phyloP scores from a whole-genome alignment of 2,329 filamentous ascomycete genomes.

The Trichoderma sp. region DNA sequence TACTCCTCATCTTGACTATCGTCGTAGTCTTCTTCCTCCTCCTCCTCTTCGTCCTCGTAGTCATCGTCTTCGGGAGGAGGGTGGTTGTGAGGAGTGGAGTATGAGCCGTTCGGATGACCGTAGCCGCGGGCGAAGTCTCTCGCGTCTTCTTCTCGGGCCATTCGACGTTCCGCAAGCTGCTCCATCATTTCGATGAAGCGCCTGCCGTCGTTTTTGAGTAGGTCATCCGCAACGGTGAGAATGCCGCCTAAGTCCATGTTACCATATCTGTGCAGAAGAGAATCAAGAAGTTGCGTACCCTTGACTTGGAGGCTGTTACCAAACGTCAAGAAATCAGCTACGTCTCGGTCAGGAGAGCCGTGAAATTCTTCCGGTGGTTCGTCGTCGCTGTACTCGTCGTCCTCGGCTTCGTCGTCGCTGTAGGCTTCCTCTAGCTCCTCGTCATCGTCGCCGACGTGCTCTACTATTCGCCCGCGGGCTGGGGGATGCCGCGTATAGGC shows the following conservation, averaged over 20 bases:
- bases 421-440: constrained; percentile 56
- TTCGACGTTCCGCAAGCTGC: constrained; percentile 92
- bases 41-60: constrained; percentile 69
- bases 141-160: constrained; percentile 94
- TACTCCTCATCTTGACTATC: constrained; percentile 66
- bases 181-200: constrained; percentile 99
- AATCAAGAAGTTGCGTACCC: constrained; percentile 57
- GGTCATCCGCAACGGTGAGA: constrained; percentile 95
- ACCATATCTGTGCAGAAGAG: constrained; percentile 48
- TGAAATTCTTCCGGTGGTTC: constrained; percentile 70
- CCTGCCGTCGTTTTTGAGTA: constrained; percentile 97
- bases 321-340: constrained; percentile 93
- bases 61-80: constrained; percentile 77
- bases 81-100: constrained; percentile 66
- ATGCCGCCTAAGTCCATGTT: constrained; percentile 77
- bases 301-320: constrained; percentile 97
- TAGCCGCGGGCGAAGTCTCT: constrained; percentile 61
- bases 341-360: constrained; percentile 61
- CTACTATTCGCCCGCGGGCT: constrained; percentile 73
- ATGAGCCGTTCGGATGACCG: constrained; percentile 62
- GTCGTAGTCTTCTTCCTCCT: constrained; percentile 62
- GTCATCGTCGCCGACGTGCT: constrained; percentile 60
- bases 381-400: constrained; percentile 65
- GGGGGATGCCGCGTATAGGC: constrained; percentile 67
- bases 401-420: constrained; percentile 57